Conservation (phyloP, 805 yeast genomes). For the Saccharomycopsis fibuligera region DNA sequence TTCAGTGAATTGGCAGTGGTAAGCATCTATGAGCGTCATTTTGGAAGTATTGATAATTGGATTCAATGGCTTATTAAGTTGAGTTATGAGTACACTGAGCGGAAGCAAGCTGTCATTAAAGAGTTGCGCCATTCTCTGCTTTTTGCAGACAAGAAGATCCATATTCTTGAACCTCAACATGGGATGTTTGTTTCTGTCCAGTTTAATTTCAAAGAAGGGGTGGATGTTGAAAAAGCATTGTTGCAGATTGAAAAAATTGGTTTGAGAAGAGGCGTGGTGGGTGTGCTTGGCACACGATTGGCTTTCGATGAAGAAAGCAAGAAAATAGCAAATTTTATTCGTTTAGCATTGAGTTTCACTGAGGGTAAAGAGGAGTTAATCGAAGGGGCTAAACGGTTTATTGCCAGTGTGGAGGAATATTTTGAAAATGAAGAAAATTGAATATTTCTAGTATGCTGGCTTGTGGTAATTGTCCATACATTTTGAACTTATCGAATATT, state of each 20-base stretch:
- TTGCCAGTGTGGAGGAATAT: slow-evolving; percentile 41
- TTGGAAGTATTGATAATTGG: slow-evolving; percentile 67
- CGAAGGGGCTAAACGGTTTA: slow-evolving; percentile 50
- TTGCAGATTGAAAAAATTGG: slow-evolving; percentile 38
- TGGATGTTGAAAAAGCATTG: slow-evolving; percentile 35
- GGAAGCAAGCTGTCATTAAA: slow-evolving; percentile 55
- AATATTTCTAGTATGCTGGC: no score
- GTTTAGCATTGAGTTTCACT: slow-evolving; percentile 55
- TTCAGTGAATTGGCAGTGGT: slow-evolving; percentile 56
- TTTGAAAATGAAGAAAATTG: no score
- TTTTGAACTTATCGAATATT: no score
- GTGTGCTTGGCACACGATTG: slow-evolving; percentile 56
- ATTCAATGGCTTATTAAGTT: slow-evolving; percentile 60
- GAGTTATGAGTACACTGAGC: slow-evolving; percentile 53
- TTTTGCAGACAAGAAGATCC: slow-evolving; percentile 28
- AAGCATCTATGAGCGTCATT: slow-evolving; percentile 42
- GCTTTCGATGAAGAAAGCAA: slow-evolving; percentile 36
- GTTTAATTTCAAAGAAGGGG: slow-evolving; percentile 30
- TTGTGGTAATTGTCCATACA: no score
- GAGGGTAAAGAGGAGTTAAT: slow-evolving; percentile 37
- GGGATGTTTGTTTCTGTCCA: slow-evolving; percentile 68
- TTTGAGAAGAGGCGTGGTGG: slow-evolving; percentile 44
- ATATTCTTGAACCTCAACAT: slow-evolving; percentile 50
- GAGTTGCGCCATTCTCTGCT: slow-evolving; percentile 45
- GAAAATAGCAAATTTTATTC: slow-evolving; percentile 43